phyloP scores from a whole-genome alignment of 805 yeast genomes.

The Kockiozyma suomiensis region DNA sequence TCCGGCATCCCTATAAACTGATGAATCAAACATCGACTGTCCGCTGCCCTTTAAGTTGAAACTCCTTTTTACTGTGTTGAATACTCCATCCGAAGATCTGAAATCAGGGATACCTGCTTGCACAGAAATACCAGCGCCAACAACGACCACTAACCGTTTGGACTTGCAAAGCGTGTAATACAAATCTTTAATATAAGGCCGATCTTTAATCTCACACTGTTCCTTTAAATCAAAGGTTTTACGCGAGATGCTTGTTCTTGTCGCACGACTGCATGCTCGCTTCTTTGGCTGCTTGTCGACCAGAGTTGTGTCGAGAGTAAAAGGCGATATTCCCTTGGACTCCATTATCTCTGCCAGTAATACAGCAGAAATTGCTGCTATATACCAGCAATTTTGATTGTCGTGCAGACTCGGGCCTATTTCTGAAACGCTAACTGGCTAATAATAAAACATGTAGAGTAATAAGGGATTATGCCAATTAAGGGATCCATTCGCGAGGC shows the following conservation, averaged over 20 bases:
- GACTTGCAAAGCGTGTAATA: slow-evolving; percentile 44
- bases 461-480: neutral
- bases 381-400: no score
- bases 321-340: no score
- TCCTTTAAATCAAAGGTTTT: neutral
- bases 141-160: slow-evolving; percentile 61
- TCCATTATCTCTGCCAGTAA: neutral
- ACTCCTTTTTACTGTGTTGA: slow-evolving; percentile 53
- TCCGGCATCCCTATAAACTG: slow-evolving; percentile 66
- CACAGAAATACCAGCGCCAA: slow-evolving; percentile 92
- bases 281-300: no score
- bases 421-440: no score
- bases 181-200: slow-evolving; percentile 10
- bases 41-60: slow-evolving; percentile 50
- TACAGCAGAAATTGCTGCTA: no score
- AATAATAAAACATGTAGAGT: no score
- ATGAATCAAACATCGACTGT: slow-evolving; percentile 76
- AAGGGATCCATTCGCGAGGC: neutral
- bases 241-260: neutral
- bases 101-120: slow-evolving; percentile 91
- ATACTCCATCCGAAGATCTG: slow-evolving; percentile 70
- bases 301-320: no score
- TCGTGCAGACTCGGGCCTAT: no score
- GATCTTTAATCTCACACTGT: neutral
- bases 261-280: neutral